Conservation (phyloP, 163 green algal genomes). For the Prototheca wickerhamii region DNA sequence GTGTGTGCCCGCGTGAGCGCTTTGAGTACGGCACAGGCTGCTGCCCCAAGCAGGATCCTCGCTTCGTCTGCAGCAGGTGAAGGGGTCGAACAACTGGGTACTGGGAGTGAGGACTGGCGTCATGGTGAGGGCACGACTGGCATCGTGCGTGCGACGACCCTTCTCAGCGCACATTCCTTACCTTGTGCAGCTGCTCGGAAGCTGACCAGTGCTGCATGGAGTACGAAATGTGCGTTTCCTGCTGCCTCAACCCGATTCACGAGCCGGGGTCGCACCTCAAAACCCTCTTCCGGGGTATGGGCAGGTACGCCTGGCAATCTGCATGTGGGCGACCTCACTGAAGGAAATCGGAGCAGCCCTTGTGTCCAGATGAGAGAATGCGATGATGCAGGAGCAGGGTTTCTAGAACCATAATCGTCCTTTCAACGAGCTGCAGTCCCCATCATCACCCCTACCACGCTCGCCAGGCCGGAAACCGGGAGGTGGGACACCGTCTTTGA, state of each 20-base stretch:
- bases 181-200: constrained; percentile 46
- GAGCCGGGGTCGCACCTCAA: constrained; percentile 25
- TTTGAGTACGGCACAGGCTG: constrained; percentile 56
- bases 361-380: too few species aligned
- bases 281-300: constrained; percentile 13
- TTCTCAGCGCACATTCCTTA: neutral
- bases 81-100: neutral
- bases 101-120: neutral
- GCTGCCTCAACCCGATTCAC: constrained; percentile 61
- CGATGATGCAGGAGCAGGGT: too few species aligned
- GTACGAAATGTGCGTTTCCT: constrained; percentile 80
- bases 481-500: constrained; percentile 55
- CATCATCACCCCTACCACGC: neutral
- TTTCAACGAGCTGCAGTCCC: too few species aligned
- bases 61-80: constrained; percentile 56
- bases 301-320: too few species aligned
- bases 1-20: constrained; percentile 39
- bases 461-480: constrained; percentile 43
- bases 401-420: too few species aligned
- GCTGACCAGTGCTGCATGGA: constrained; percentile 63
- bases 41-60: constrained; percentile 45
- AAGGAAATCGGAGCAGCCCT: too few species aligned
- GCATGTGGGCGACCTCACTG: too few species aligned
- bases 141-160: neutral
- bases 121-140: neutral